Evolutionary conservation across 2,329 filamentous ascomycete genomes (phyloP).

Genomic region (Talaromyces sp.): DNA sequence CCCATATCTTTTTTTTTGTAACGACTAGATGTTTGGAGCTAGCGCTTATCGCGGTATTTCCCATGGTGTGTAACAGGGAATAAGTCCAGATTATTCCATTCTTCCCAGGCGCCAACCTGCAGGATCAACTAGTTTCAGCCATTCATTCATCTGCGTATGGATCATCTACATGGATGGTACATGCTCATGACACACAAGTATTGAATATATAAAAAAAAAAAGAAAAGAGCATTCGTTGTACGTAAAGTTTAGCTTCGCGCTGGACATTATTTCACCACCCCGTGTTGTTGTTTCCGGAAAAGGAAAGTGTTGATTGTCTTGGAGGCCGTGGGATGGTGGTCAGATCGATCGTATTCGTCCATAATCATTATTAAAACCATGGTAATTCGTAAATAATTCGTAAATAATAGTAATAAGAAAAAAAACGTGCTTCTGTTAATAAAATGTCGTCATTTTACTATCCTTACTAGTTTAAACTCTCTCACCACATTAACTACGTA

Average conservation of each 20-base stretch:
- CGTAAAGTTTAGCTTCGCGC: neutral
- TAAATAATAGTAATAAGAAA: neutral
- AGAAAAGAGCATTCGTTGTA: neutral
- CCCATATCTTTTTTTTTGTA: neutral
- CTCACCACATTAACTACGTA: neutral
- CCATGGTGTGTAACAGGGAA: neutral
- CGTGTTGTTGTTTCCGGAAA: neutral
- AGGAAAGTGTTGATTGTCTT: neutral
- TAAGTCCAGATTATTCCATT: neutral
- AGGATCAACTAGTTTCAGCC: neutral
- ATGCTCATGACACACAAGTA: no score
- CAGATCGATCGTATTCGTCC: neutral
- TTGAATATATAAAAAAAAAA: no score
- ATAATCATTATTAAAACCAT: neutral
- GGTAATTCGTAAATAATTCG: neutral
- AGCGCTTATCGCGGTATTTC: conserved; percentile 9
- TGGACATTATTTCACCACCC: neutral
- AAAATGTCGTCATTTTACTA: neutral
- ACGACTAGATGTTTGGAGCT: no score
- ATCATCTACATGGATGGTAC: no score
- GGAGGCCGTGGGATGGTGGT: neutral
- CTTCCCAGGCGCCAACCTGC: neutral
- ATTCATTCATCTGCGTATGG: neutral
- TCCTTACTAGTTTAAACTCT: neutral
- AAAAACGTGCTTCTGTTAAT: neutral